phyloP scores from a whole-genome alignment of 2,329 filamentous ascomycete species.

The Albifimbria verrucaria region DNA sequence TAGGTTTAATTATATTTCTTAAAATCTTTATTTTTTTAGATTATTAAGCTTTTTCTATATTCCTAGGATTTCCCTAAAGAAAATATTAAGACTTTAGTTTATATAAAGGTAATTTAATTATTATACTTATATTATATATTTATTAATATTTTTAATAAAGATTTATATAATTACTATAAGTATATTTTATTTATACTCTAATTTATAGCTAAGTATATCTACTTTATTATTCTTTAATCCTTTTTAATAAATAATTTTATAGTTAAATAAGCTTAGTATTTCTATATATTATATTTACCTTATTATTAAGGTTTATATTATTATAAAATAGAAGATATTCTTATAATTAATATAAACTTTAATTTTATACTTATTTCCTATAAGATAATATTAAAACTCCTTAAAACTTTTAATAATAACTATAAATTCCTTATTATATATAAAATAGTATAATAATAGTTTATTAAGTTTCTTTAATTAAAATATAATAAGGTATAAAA shows the following conservation, averaged over 20 bases:
- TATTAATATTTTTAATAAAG: background rate
- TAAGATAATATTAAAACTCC: background rate
- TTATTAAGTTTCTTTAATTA: background rate
- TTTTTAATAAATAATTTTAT: background rate
- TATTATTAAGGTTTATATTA: conserved; percentile 3
- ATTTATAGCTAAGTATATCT: background rate
- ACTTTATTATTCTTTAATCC: background rate
- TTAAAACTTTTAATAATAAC: background rate
- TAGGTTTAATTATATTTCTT: no score
- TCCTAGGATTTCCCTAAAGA: no score
- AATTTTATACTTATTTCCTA: background rate
- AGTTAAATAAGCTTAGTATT: background rate
- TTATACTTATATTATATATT: background rate
- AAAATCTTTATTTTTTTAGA: no score
- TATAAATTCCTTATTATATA: background rate
- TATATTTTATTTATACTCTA: background rate
- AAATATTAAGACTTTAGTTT: background rate
- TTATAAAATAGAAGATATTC: background rate
- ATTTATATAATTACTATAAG: background rate
- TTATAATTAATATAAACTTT: background rate
- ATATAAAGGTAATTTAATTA: background rate
- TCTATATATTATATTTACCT: background rate
- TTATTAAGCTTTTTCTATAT: no score
- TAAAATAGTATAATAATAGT: background rate
- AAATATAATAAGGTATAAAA: background rate